Evolutionary conservation across 2,329 filamentous ascomycete species (phyloP), one percentile per base, ranked within the genome.

Genomic region (Penicillium crustosum): DNA sequence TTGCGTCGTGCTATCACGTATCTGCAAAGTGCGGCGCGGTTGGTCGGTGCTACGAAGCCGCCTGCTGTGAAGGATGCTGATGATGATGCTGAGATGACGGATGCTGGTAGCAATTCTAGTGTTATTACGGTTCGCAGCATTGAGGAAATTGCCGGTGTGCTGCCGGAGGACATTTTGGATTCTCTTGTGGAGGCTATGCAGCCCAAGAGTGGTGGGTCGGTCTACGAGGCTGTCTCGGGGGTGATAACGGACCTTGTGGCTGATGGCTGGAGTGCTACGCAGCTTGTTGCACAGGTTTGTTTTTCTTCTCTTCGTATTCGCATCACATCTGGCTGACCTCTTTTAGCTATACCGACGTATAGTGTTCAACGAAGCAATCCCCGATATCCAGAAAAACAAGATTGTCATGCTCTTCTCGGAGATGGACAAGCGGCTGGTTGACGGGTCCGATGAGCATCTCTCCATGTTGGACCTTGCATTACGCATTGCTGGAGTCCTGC

Each of bases 1-100:
- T 75, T 99, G 76, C 83, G 95, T 75, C 96, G 96, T 73, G 93
- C 94, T 1, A 97, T 99, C 68, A 99, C 94, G 0, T 97, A 91
- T 69, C 73, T 99, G 71, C 94, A 99, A 77, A 96, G 91, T 72
- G 93, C 93, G n/a, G 93, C 93, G 25, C 82, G 92, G 60, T 77
- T 99, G 42, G 91, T 95, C 1, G 91, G 92, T 1, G 88, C 89
- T 4, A 73, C 77, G 15, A 64, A 69, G 44, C 61, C 61, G n/a
- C 74, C 80, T 65, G 73, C 76, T 39, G 78, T 64, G 43, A 71
- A 74, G 52, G 83, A 83, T 44, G 73, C 65, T 1, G 79, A 81
- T n/a, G 81, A 76, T 1, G 86, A 84, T 48, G 83, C 85, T 53
- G 82, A 85, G 42, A 87, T 89, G 79, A 85, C 70, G 2, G 83